Evolutionary conservation across 1,284 basidiomycete species (phyloP), one percentile per base, ranked within the genome.

Genomic region (Leccinum glutinopallens): DNA sequence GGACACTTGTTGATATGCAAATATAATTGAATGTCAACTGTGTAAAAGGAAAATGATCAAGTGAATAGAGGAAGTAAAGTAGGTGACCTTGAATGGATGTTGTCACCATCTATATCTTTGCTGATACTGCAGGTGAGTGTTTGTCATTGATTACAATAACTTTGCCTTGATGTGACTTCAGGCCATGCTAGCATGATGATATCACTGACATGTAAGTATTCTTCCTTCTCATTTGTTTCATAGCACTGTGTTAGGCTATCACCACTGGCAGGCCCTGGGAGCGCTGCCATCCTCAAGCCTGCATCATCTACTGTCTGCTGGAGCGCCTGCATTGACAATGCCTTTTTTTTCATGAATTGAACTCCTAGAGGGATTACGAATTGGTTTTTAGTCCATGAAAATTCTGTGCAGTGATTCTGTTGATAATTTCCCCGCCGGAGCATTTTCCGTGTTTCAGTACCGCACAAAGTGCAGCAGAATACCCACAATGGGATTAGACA

Each of bases 21-120:
- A 22, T 39, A 58, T 39, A 39, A 58, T 58, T 58, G 56, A 58
- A 58, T 58, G 9, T 39, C 37, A 58, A 15, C 37, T 39, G 25
- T 37, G 4, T 32, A 54, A 32, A 29, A 54, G 25, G 12, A 54
- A 25, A 29, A 54, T 54, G 53, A 25, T 17, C 22, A 54, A 54
- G 53, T 54, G 13, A 54, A 54, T 54, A 15, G 25, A 54, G 15
- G 15, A 13, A 54, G 25, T 54, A 17, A 15, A 29, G 25, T 25
- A 54, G 25, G 22, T 54, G 25, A 54, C 29, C 53, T 29, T 12
- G 25, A 29, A 54, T 25, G 3, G 53, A 54, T 25, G 13, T 54
- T 54, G 25, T 25, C 53, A 54, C 25, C 25, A 25, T 54, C 29
- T 29, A 29, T 29, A 54, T 54, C 53, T 54, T 54, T 6, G 19